phyloP scores from a whole-genome alignment of 345 rosid species.

The Cardamine occulta region DNA sequence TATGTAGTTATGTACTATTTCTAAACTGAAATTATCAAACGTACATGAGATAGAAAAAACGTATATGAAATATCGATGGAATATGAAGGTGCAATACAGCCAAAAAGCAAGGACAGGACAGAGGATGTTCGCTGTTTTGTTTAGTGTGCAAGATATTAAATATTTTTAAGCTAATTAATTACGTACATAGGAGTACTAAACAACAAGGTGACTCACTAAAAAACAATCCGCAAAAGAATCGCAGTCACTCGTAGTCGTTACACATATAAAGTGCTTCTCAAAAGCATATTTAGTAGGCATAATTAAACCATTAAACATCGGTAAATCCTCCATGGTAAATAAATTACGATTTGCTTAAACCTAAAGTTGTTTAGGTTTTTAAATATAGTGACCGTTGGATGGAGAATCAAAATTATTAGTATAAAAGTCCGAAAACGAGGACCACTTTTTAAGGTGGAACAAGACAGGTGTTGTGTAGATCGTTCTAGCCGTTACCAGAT shows the following conservation, averaged over 20 bases:
- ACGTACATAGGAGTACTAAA: not conserved
- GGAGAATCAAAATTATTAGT: not conserved
- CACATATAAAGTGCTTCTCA: not conserved
- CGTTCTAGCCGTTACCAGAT: slow-evolving; percentile 45
- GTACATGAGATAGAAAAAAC: not conserved
- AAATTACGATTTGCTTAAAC: not conserved
- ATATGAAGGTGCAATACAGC: not conserved
- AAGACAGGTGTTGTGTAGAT: slow-evolving; percentile 37
- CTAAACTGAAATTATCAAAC: not conserved
- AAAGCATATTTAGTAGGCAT: not conserved
- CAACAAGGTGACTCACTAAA: not conserved
- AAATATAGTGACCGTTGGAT: slow-evolving; percentile 26
- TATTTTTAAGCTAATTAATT: not conserved
- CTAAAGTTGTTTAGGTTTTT: slow-evolving; percentile 6
- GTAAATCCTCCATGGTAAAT: not conserved
- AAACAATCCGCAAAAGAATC: not conserved
- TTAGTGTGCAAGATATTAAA: not conserved
- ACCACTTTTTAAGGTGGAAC: slow-evolving; percentile 19
- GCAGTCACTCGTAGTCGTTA: not conserved
- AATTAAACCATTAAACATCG: not conserved
- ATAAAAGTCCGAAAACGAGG: slow-evolving; percentile 6
- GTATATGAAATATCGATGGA: not conserved
- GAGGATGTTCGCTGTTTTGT: not conserved
- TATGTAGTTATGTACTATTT: not conserved
- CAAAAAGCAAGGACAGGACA: not conserved